phyloP scores from a whole-genome alignment of 2,329 filamentous ascomycete species.

The Bipolaris cookei region DNA sequence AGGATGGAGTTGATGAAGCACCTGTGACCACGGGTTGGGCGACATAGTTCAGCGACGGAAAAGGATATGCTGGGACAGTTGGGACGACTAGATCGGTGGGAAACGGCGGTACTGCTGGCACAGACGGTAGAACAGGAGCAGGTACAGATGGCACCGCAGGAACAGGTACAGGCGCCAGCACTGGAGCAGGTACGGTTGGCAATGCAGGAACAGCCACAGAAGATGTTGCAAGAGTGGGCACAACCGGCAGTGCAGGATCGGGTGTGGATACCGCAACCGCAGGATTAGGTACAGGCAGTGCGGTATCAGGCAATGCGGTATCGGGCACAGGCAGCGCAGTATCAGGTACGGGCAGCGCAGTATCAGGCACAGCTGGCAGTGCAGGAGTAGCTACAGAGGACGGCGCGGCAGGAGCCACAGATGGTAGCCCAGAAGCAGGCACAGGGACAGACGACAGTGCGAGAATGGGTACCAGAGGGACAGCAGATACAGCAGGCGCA shows the following conservation, averaged over 20 bases:
- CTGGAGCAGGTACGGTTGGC: neutral
- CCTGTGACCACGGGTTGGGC: slow-evolving; percentile 8
- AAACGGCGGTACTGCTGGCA: slow-evolving; percentile 46
- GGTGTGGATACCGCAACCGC: neutral
- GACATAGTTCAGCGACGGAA: slow-evolving; percentile 31
- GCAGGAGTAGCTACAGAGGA: no score
- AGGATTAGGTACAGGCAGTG: neutral
- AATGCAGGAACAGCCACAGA: neutral
- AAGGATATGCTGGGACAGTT: slow-evolving; percentile 45
- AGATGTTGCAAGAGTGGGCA: neutral
- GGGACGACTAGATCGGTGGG: slow-evolving; percentile 40
- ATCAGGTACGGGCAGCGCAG: neutral
- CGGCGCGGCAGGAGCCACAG: slow-evolving; percentile 8
- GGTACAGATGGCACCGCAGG: slow-evolving; percentile 1
- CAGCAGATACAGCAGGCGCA: slow-evolving; percentile 8
- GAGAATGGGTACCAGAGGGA: slow-evolving; percentile 13
- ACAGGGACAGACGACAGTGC: no score
- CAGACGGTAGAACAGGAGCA: slow-evolving; percentile 20
- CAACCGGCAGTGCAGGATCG: neutral
- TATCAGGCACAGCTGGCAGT: slow-evolving; percentile 5
- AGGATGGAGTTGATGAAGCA: slow-evolving; percentile 18
- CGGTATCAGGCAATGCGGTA: neutral
- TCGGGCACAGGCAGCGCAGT: no score
- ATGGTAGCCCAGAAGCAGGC: slow-evolving; percentile 8
- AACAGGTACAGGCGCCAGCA: neutral